Percentiles rank a stretch among this genome's conserved stretches.
Conservation (phyloP, 2,329 filamentous ascomycete genomes). For the Curvularia sp. region DNA sequence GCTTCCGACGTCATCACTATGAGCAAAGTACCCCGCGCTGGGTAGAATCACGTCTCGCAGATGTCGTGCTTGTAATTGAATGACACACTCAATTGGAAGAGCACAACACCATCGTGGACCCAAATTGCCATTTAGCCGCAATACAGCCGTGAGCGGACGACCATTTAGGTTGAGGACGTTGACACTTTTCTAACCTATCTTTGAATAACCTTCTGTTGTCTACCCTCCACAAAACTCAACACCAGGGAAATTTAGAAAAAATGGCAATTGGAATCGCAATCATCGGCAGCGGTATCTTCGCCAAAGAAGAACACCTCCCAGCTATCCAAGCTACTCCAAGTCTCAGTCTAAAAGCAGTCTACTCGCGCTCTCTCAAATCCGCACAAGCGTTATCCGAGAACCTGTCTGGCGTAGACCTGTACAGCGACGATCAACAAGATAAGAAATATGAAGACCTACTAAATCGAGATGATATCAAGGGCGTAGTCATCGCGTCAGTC, state of each 20-base stretch:
- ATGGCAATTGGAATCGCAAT: constrained; percentile 63
- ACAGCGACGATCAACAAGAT: constrained; percentile 62
- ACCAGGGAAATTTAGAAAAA: background rate
- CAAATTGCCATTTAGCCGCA: constrained; percentile 31
- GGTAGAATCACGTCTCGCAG: background rate
- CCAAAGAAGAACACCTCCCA: constrained; percentile 66
- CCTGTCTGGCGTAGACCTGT: constrained; percentile 58
- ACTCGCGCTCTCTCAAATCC: constrained; percentile 67
- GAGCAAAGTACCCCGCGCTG: constrained; percentile 17
- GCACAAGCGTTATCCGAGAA: constrained; percentile 55
- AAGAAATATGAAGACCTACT: constrained; percentile 61
- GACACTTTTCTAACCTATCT: background rate
- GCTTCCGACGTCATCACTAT: constrained; percentile 23
- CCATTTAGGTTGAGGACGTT: constrained; percentile 1
- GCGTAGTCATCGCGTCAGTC: constrained; percentile 61
- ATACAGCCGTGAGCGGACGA: constrained; percentile 11
- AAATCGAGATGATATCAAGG: constrained; percentile 61
- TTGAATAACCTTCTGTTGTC: background rate
- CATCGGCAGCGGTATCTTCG: constrained; percentile 69
- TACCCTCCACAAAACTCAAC: background rate
- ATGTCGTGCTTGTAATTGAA: background rate
- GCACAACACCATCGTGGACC: background rate
- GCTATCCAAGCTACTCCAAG: constrained; percentile 63
- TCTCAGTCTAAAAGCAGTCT: constrained; percentile 68
- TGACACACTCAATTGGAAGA: constrained; percentile 17